phyloP scores from a whole-genome alignment of 225 moss, liverwort and hornwort species.

The Climacium dendroides region DNA sequence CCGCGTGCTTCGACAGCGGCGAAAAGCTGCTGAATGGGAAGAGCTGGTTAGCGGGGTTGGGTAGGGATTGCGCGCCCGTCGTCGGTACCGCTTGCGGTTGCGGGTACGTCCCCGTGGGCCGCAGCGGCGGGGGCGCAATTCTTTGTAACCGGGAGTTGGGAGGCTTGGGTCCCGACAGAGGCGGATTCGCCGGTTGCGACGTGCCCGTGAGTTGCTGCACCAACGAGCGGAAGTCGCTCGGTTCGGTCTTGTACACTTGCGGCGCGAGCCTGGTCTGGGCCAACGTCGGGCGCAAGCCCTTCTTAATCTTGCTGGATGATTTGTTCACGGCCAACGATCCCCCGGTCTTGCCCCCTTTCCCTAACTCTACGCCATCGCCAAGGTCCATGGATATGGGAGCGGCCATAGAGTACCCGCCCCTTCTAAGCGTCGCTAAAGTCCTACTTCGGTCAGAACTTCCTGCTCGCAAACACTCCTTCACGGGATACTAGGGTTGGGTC shows the following conservation, averaged over 20 bases:
- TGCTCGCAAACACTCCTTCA: not conserved
- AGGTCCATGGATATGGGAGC: slow-evolving; percentile 33
- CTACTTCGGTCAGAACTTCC: not conserved
- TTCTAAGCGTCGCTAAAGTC: not conserved
- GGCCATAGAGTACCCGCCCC: slow-evolving; percentile 14
- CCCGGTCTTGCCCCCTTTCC: slow-evolving; percentile 26
- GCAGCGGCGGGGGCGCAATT: slow-evolving; percentile 82
- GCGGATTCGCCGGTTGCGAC: slow-evolving; percentile 24
- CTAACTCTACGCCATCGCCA: slow-evolving; percentile 25
- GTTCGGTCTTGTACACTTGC: slow-evolving; percentile 83
- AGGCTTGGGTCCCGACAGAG: slow-evolving; percentile 37
- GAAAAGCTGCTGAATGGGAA: slow-evolving; percentile 56
- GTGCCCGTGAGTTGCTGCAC: slow-evolving; percentile 93
- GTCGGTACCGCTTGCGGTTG: slow-evolving; percentile 8
- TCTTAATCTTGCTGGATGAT: slow-evolving; percentile 69
- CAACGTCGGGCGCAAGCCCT: slow-evolving; percentile 61
- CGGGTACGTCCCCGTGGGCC: slow-evolving; percentile 50
- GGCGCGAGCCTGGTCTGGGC: slow-evolving; percentile 69
- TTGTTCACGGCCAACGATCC: slow-evolving; percentile 74
- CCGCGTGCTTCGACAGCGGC: slow-evolving; percentile 38
- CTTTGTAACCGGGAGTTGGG: slow-evolving; percentile 63
- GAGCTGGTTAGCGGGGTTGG: slow-evolving; percentile 13
- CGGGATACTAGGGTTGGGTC: slow-evolving; percentile 3
- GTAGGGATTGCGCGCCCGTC: not conserved
- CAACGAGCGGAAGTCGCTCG: slow-evolving; percentile 67